Evolutionary conservation across 2,329 filamentous ascomycete species (phyloP), one percentile per base, ranked within the genome.

Genomic region (Phyllosticta citriasiana): DNA sequence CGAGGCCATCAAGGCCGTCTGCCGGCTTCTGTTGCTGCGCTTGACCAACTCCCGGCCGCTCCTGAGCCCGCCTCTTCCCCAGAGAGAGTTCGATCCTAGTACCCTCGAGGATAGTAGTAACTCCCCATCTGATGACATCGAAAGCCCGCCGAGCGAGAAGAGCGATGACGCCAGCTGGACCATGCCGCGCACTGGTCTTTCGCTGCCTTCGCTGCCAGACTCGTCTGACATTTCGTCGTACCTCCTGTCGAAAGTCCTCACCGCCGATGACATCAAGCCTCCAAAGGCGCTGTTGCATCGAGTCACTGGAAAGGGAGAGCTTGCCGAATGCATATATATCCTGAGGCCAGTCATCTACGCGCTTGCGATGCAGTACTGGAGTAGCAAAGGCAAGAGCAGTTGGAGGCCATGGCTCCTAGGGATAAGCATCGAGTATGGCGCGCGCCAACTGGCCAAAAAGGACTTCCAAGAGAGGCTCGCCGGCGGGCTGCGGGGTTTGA

Each of bases 371-470:
- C 86, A 93, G 63, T 84, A 84, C 68, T 87, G 82, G 74, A 84
- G 82, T 67, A 82, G 82, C 63, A 58, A 58, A 33, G 82, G 90
- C 73, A 88, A 87, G 74, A 87, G 85, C 70, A 88, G 87, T 65
- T 99, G 94, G 94, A 82, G 88, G 61, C 94, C 94, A 2, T 99
- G 94, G 94, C 72, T 97, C 55, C 79, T 96, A 16, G 94, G 93
- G 0, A 77, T 97, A 58, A 86, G 84, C 56, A 84, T 96, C 66
- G 93, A 99, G 72, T 91, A 91, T 67, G 88, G 89, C 5, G 92
- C 93, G 51, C 82, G 93, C n/a, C 91, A 97, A 74, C 79, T 99
- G 33, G 84, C 82, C 55, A 89, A 86, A 76, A 84, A 80, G 51
- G 84, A 87, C 65, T 80, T 87, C 64, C 79, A 82, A 61, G 80